phyloP scores from a whole-genome alignment of 148 eudicot species.

The Silene uniflora region DNA sequence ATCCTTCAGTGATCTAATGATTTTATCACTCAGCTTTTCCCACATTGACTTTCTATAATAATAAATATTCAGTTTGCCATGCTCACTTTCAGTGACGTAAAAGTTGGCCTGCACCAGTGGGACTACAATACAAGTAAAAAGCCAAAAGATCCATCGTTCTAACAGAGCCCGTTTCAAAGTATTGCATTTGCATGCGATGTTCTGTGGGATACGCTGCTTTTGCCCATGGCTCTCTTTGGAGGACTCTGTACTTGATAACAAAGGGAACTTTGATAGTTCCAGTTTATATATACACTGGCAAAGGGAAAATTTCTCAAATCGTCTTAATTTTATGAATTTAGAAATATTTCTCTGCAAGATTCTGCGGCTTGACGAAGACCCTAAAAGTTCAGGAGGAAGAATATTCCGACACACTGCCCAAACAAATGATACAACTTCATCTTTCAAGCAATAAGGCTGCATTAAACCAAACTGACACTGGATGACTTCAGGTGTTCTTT shows the following conservation, averaged over 20 bases:
- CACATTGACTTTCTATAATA: conserved; percentile 61
- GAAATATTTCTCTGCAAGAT: conserved; percentile 56
- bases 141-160: conserved; percentile 76
- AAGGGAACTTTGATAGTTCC: conserved; percentile 53
- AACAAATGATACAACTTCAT: conserved; percentile 67
- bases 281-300: conserved; percentile 57
- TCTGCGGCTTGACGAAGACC: conserved; percentile 58
- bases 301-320: conserved; percentile 66
- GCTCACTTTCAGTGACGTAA: conserved; percentile 84
- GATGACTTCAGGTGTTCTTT: conserved; percentile 17
- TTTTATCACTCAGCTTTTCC: conserved; percentile 43
- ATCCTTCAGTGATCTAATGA: conserved; percentile 31
- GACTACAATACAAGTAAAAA: conserved; percentile 53
- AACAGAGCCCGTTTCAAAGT: conserved; percentile 39
- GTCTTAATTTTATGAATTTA: conserved; percentile 53
- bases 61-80: conserved; percentile 59
- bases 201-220: not conserved
- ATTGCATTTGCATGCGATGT: conserved; percentile 16
- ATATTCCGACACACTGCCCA: conserved; percentile 88
- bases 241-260: conserved; percentile 44
- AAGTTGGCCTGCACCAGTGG: conserved; percentile 78
- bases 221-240: conserved; percentile 11
- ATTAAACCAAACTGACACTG: conserved; percentile 37
- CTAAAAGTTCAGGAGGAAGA: conserved; percentile 60
- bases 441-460: conserved; percentile 42